Percentiles rank a stretch among this genome's conserved stretches.
These are phyloP conservation scores for Citrullus colocynthis DNA, from an alignment of 306 rosid genomes.

Conservation along the genomic window DNA sequence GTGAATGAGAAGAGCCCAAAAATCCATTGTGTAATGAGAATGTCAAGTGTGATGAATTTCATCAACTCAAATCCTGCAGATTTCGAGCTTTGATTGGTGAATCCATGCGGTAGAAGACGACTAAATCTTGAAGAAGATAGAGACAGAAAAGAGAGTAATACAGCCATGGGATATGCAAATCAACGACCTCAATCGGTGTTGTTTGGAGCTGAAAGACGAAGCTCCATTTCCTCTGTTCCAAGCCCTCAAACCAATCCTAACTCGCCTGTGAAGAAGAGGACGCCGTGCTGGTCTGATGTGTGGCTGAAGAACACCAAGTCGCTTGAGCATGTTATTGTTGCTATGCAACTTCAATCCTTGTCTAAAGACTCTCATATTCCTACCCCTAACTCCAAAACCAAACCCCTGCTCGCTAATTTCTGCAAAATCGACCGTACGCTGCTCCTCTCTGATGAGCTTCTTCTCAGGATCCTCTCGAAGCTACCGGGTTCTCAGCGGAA, in stretches of 20 bases:
- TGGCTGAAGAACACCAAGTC: conserved; percentile 48
- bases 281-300: conserved; percentile 50
- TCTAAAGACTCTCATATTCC: conserved; percentile 1
- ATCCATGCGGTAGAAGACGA: not conserved
- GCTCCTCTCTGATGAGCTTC: conserved; percentile 49
- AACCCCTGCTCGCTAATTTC: conserved; percentile 24
- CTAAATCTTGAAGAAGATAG: not conserved
- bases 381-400: conserved; percentile 10
- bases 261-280: conserved; percentile 22
- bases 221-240: conserved; percentile 18
- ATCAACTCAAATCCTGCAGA: not conserved
- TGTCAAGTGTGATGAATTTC: not conserved
- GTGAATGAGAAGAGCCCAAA: not conserved
- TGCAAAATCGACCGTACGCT: conserved; percentile 35
- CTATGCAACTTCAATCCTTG: conserved; percentile 55
- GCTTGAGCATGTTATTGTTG: conserved; percentile 34
- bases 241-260: conserved; percentile 5
- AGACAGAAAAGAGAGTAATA: not conserved
- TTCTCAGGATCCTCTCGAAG: conserved; percentile 46
- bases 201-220: conserved; percentile 22
- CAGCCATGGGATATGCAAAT: not conserved
- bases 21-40: not conserved
- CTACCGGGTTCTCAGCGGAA: conserved; percentile 51
- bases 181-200: conserved; percentile 22
- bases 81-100: not conserved